phyloP scores from a whole-genome alignment of 208 protist genomes.

The Trypanosoma congolense region DNA sequence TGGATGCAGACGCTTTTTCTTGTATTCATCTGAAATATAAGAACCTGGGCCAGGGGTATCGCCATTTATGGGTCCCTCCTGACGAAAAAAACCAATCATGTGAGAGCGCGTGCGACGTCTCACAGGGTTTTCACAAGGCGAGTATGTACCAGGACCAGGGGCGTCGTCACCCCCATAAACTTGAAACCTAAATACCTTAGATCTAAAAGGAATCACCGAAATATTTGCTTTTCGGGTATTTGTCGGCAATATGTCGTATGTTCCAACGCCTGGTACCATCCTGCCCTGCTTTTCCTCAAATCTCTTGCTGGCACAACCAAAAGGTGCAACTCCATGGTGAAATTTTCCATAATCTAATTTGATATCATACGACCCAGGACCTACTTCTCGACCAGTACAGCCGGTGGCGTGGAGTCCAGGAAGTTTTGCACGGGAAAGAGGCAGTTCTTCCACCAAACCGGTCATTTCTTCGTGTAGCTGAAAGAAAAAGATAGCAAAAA shows the following conservation, averaged over 20 bases:
- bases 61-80: background rate
- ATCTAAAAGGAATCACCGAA: conserved; percentile 59
- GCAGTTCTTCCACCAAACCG: conserved; percentile 60
- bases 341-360: conserved; percentile 8
- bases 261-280: conserved; percentile 53
- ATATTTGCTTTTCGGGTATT: conserved; percentile 26
- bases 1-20: conserved; percentile 33
- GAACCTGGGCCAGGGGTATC: conserved; percentile 33
- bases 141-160: conserved; percentile 71
- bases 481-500: too few relatives aligned
- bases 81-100: conserved; percentile 1
- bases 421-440: conserved; percentile 66
- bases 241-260: conserved; percentile 34
- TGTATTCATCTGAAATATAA: conserved; percentile 51
- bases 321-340: conserved; percentile 57
- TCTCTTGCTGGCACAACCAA: conserved; percentile 58
- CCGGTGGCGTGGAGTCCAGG: conserved; percentile 19
- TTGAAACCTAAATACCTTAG: conserved; percentile 50
- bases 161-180: conserved; percentile 16
- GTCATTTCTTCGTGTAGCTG: conserved; percentile 11
- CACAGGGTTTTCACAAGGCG: conserved; percentile 13
- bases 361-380: conserved; percentile 74
- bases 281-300: conserved; percentile 27
- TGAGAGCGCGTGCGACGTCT: conserved; percentile 8
- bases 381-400: conserved; percentile 50